Base-by-base conservation (phyloP, 1,284 basidiomycete genomes). In the Fomes fomentarius region DNA sequence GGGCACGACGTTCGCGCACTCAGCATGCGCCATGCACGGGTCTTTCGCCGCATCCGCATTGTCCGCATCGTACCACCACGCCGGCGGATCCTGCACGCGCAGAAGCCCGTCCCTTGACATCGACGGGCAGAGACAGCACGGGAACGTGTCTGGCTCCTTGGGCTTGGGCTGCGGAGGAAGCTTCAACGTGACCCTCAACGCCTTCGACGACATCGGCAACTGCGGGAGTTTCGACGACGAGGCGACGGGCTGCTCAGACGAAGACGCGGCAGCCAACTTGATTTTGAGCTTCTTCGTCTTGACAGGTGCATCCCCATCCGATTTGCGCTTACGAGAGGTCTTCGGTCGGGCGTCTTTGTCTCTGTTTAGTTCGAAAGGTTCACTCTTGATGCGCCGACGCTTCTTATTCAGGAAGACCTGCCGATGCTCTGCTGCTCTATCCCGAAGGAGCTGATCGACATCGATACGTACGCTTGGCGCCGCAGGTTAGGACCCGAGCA, bases 401-500 rank as follows among this genome's bases (percentile, higher is more conserved):
- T 56, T 47, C 42, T 50, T 44, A 25, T 57, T 43, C 21, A 50
- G 59, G 17, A 46, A 61, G 10, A 59, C 52, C 42, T 63, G 66
- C 62, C 30, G 65, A 56, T 38, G 68, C 61, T 84, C 83, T 5
- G 73, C 75, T 45, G 81, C 83, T 15, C 83, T 77, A 55, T 89
- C 85, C 3, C 66, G 75, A n/a, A 95, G 69, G 22, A 94, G 78
- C 54, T 89, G 85, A 64, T 95, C 91, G 25, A 98, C 91, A 57
- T 98, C 90, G 64, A 98, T 96, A 25, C 87, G 86, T 24, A 98
- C 95, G 63, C 94, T 96, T 33, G 8, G 6, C n/a, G 22, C 57
- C 10, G 30, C 22, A 30, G 21, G 25, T 21, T 3, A 40, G 44
- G 15, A 47, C 25, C 38, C 8, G 8, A 7, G 21, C n/a, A 17